These are phyloP conservation scores for Boechera retrofracta DNA, from an alignment of 345 rosid species.

Conservation along the genomic window DNA sequence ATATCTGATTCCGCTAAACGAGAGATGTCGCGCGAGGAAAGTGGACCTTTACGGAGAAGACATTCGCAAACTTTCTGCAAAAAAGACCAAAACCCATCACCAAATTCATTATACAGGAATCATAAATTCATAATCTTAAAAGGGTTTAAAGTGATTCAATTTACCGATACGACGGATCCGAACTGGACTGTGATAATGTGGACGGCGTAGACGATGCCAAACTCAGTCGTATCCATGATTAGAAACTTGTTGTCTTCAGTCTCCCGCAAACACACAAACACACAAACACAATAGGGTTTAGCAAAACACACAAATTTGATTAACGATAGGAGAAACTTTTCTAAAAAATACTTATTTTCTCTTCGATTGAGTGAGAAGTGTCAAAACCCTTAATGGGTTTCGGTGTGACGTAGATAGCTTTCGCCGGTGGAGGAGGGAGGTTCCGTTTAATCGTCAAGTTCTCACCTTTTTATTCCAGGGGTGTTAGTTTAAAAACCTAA, in stretches of 20 bases:
- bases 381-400: no score
- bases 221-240: slow-evolving; percentile 51
- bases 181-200: slow-evolving; percentile 76
- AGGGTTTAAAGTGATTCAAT: slow-evolving; percentile 20
- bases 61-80: slow-evolving; percentile 86
- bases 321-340: no score
- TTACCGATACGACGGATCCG: slow-evolving; percentile 82
- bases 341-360: no score
- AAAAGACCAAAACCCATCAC: background rate
- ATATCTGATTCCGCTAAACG: slow-evolving; percentile 55
- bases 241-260: background rate
- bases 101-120: background rate
- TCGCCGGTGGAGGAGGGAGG: no score
- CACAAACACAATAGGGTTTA: no score
- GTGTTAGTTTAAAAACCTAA: no score
- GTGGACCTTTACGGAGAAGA: slow-evolving; percentile 71
- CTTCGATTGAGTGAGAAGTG: no score
- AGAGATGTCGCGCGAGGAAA: slow-evolving; percentile 53
- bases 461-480: no score
- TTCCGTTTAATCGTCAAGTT: no score
- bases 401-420: no score
- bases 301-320: no score
- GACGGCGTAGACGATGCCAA: slow-evolving; percentile 72
- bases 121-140: background rate
- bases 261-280: background rate